These are phyloP conservation scores for Lasiodiplodia hormozganensis DNA, from an alignment of 2,329 filamentous ascomycete genomes.

Conservation along the genomic window DNA sequence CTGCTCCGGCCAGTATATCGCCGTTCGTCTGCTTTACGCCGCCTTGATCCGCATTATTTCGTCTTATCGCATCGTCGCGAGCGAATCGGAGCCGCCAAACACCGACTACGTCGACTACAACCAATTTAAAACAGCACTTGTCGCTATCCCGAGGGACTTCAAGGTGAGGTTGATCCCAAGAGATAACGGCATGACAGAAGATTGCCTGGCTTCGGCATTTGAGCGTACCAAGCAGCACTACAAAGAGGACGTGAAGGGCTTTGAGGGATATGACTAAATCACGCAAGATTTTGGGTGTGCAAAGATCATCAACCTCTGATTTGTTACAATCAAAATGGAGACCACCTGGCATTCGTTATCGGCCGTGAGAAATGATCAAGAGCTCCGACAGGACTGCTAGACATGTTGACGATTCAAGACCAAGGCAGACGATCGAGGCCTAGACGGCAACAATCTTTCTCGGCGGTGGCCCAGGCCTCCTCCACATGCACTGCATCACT, in stretches of 20 bases:
- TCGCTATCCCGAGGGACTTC: slow-evolving; percentile 66
- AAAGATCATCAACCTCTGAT: neutral
- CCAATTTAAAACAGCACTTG: slow-evolving; percentile 64
- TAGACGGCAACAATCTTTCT: slow-evolving; percentile 19
- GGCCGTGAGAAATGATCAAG: too few relatives aligned
- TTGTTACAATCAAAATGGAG: neutral
- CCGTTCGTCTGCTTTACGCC: slow-evolving; percentile 57
- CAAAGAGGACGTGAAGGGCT: slow-evolving; percentile 42
- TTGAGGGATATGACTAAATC: slow-evolving; percentile 20
- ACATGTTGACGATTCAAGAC: too few relatives aligned
- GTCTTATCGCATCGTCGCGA: slow-evolving; percentile 58
- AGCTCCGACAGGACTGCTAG: too few relatives aligned
- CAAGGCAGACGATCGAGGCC: too few relatives aligned
- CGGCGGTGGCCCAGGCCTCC: slow-evolving; percentile 3
- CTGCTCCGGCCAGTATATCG: slow-evolving; percentile 61
- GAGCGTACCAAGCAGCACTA: slow-evolving; percentile 58
- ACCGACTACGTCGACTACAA: slow-evolving; percentile 70
- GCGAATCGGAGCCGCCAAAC: slow-evolving; percentile 59
- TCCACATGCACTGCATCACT: slow-evolving; percentile 9
- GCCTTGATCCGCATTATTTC: slow-evolving; percentile 59
- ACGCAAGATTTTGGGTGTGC: neutral
- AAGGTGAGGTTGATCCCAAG: slow-evolving; percentile 64
- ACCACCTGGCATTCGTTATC: too few relatives aligned
- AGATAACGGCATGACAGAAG: slow-evolving; percentile 47
- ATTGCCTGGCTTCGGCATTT: slow-evolving; percentile 53